Base-by-base conservation (phyloP, 805 yeast genomes). In the Cyberlindnera americana region DNA sequence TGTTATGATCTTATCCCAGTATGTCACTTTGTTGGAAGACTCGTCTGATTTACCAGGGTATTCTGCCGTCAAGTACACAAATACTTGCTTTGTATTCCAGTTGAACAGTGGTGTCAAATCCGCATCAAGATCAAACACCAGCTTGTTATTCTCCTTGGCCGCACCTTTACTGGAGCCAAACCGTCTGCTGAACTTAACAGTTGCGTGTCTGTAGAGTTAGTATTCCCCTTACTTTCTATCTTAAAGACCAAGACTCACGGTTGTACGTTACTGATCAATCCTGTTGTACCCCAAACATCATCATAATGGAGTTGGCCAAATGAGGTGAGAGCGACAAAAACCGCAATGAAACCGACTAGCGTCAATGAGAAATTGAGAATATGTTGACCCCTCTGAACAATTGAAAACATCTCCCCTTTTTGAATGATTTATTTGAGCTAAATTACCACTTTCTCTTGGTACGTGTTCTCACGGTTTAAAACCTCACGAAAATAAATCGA, bases 71-170 rank as follows among this genome's bases (percentile, higher is more conserved):
- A 93, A 69, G 55, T 91, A 93, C 5, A 83, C 85, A 55, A 93
- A 91, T n/a, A 91, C 79, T 62, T 91, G 98, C 59, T 91, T 91
- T 11, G 99, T 93, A 64, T 91, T 93, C 96, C 97, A 91, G 62
- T 84, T 89, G 73, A 90, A 90, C 37, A 93, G 70, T 2, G 87
- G 81, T 2, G 85, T 59, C 46, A 91, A 69, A 61, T 91, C 96
- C 1, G 76, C 69, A 6, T 77, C 77, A 33, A 93, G 65, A 58
- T 87, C 95, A 54, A 93, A 89, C 11, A 65, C 64, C 28, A 89
- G 60, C 51, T 73, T 76, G 41, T 83, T 70, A 58, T 87, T 87
- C 56, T 90, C 95, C 64, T 83, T 89, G 36, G 85, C 81, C 48
- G 70, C 73, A 36, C 81, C 78, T 42, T 72, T 71, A 8, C 62